Evolutionary conservation across 768 basidiomycete genomes (phyloP).

Genomic region (Clitopilus hobsonii): DNA sequence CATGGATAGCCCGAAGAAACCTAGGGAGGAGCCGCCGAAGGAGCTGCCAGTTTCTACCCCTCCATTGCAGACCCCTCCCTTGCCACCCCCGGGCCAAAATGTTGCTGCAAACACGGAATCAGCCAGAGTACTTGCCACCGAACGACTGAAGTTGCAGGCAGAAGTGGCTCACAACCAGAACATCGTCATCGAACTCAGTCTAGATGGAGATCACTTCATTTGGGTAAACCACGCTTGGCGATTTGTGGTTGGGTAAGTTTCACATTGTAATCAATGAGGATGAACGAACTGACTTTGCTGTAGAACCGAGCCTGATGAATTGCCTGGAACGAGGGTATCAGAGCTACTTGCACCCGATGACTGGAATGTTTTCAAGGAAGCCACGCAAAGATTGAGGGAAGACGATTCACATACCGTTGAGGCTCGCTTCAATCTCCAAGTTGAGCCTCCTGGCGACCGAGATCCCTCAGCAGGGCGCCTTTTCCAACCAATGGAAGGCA

Average conservation of each 20-base stretch:
- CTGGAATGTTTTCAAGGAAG: slow-evolving; percentile 79
- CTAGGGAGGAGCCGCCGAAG: slow-evolving; percentile 56
- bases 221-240: slow-evolving; percentile 98
- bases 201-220: slow-evolving; percentile 92
- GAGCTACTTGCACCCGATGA: slow-evolving; percentile 76
- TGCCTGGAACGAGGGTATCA: slow-evolving; percentile 78
- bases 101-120: slow-evolving; percentile 71
- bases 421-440: slow-evolving; percentile 81
- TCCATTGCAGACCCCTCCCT: slow-evolving; percentile 11
- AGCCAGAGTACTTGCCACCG: slow-evolving; percentile 80
- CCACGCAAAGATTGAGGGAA: slow-evolving; percentile 76
- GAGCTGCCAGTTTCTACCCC: slow-evolving; percentile 33
- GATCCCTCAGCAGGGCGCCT: slow-evolving; percentile 51
- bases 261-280: not conserved
- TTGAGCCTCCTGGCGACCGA: slow-evolving; percentile 56
- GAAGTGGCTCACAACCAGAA: slow-evolving; percentile 96
- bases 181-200: slow-evolving; percentile 89
- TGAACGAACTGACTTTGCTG: slow-evolving; percentile 10
- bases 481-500: slow-evolving; percentile 91
- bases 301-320: slow-evolving; percentile 79
- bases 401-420: slow-evolving; percentile 96
- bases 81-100: slow-evolving; percentile 29
- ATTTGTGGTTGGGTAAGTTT: slow-evolving; percentile 79
- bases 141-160: slow-evolving; percentile 83
- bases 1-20: slow-evolving; percentile 45